phyloP scores from a whole-genome alignment of 371 early-diverging fungal species.

The Rhizopus sp. region DNA sequence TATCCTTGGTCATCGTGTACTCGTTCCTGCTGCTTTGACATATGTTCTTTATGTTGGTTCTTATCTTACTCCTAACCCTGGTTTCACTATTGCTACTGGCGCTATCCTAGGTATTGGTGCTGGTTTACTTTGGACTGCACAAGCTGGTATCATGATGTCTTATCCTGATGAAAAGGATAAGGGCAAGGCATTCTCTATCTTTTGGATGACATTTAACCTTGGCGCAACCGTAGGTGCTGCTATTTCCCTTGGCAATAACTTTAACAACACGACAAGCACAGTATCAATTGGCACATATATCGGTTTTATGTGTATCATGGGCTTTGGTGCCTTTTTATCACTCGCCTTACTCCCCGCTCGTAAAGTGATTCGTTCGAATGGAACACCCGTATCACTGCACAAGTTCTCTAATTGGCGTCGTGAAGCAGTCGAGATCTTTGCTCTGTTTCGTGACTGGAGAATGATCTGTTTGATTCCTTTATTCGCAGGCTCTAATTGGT shows the following conservation, averaged over 20 bases:
- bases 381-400: slow-evolving; percentile 59
- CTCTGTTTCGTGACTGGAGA: slow-evolving; percentile 64
- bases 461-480: slow-evolving; percentile 68
- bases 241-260: slow-evolving; percentile 68
- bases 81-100: slow-evolving; percentile 57
- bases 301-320: slow-evolving; percentile 69
- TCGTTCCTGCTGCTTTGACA: slow-evolving; percentile 54
- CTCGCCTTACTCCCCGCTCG: slow-evolving; percentile 60
- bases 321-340: slow-evolving; percentile 58
- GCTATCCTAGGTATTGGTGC: slow-evolving; percentile 65
- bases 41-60: slow-evolving; percentile 65
- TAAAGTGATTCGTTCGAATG: slow-evolving; percentile 68
- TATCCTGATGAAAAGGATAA: slow-evolving; percentile 78
- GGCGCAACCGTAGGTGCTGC: slow-evolving; percentile 77
- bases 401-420: slow-evolving; percentile 57
- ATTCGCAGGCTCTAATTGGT: slow-evolving; percentile 76
- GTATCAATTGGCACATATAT: slow-evolving; percentile 62
- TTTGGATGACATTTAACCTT: slow-evolving; percentile 83
- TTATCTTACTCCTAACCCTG: slow-evolving; percentile 47
- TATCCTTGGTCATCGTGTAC: slow-evolving; percentile 57
- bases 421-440: slow-evolving; percentile 57
- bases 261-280: slow-evolving; percentile 25
- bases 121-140: slow-evolving; percentile 55
- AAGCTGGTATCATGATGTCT: slow-evolving; percentile 82
- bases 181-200: slow-evolving; percentile 68